These are phyloP conservation scores for sweet orange (Citrus sinensis) DNA, from an alignment of 345 rosid species.

Conservation along the genomic window DVS_A1.0 CM039161.1:9306001-9306500, in stretches of 20 bases:
- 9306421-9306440: neutral
- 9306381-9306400: neutral
- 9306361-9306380: neutral
- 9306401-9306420: neutral
- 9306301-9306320: slow-evolving; percentile 47
- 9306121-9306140: neutral
- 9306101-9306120: neutral
- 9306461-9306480: neutral
- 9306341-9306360: neutral
- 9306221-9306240: slow-evolving; percentile 86
- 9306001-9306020: neutral
- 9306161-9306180: neutral
- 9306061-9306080: neutral
- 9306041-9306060: neutral
- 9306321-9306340: neutral
- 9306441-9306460: neutral
- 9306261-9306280: slow-evolving; percentile 84
- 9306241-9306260: slow-evolving; percentile 90
- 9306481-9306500: slow-evolving; percentile 1
- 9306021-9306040: neutral
- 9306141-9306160: neutral
- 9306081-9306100: neutral
- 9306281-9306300: slow-evolving; percentile 56
- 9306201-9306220: slow-evolving; percentile 92
- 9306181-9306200: slow-evolving; percentile 40